Conservation (phyloP, 345 rosid species). For the Acer campestre region DNA sequence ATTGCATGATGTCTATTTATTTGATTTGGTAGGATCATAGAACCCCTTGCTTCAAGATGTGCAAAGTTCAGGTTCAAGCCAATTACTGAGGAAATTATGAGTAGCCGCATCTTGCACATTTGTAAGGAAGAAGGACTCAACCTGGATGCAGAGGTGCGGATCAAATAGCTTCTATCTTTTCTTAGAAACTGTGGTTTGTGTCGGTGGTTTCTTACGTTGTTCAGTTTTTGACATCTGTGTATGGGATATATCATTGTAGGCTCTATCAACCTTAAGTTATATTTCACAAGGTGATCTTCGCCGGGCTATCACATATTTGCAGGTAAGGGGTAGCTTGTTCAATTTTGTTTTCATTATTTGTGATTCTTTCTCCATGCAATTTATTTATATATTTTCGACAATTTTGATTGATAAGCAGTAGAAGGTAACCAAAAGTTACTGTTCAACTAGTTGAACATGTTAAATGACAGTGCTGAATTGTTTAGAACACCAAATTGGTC, state of each 20-base stretch:
- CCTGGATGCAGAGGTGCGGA: slow-evolving; percentile 70
- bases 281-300: slow-evolving; percentile 98
- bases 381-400: not conserved
- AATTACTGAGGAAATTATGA: slow-evolving; percentile 90
- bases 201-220: not conserved
- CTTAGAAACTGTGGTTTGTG: slow-evolving; percentile 7
- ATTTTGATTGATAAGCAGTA: not conserved
- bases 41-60: slow-evolving; percentile 99
- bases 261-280: slow-evolving; percentile 80
- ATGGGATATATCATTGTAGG: slow-evolving; percentile 41
- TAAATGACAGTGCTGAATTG: not conserved
- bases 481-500: not conserved
- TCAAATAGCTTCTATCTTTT: slow-evolving; percentile 24
- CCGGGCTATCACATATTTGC: slow-evolving; percentile 93
- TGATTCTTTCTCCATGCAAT: not conserved
- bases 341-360: not conserved
- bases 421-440: slow-evolving; percentile 1
- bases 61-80: slow-evolving; percentile 99
- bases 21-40: slow-evolving; percentile 68
- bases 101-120: slow-evolving; percentile 74
- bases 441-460: not conserved
- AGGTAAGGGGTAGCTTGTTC: slow-evolving; percentile 45
- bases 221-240: slow-evolving; percentile 19
- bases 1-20: slow-evolving; percentile 14
- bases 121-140: slow-evolving; percentile 84